Percentiles rank a stretch among this genome's conserved stretches.
These are phyloP conservation scores for Theobroma grandiflorum DNA, from an alignment of 441 rosid species.

Conservation along the genomic window DNA sequence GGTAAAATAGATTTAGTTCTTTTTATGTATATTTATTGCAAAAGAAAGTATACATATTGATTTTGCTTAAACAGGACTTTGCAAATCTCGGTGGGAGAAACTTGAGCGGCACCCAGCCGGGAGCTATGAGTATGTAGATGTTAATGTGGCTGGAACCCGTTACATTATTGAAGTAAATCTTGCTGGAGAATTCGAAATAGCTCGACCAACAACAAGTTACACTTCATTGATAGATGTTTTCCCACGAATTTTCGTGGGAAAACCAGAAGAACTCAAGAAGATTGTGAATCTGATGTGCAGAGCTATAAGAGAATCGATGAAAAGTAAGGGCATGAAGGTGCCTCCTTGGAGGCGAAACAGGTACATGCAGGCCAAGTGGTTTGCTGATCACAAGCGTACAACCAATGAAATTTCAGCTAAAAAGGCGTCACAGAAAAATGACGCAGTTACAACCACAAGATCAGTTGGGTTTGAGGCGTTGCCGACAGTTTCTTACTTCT, in stretches of 20 bases:
- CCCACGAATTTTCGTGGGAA: constrained; percentile 61
- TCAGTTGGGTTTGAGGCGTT: constrained; percentile 42
- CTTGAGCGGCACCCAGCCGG: constrained; percentile 61
- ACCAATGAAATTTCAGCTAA: constrained; percentile 34
- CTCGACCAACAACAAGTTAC: constrained; percentile 62
- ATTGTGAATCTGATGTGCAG: constrained; percentile 68
- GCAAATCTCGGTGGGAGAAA: constrained; percentile 89
- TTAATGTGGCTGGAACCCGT: constrained; percentile 47
- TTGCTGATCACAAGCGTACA: constrained; percentile 70
- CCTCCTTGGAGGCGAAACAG: constrained; percentile 88
- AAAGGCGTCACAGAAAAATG: background rate
- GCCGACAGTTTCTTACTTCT: constrained; percentile 21
- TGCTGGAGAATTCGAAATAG: constrained; percentile 64
- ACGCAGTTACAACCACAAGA: background rate
- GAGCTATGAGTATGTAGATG: constrained; percentile 59
- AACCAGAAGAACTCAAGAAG: constrained; percentile 59
- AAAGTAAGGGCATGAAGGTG: constrained; percentile 43
- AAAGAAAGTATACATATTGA: background rate
- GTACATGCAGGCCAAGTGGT: constrained; percentile 88
- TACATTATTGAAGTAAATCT: constrained; percentile 66
- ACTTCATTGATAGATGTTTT: constrained; percentile 45
- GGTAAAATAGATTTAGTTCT: too few relatives aligned
- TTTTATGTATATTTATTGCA: background rate
- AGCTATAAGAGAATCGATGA: constrained; percentile 63
- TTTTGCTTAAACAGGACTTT: constrained; percentile 56